Evolutionary conservation across 352 stramenopile genomes (phyloP), one percentile per base, ranked within the genome.

Genomic region (Phytophthora foliorum): DNA sequence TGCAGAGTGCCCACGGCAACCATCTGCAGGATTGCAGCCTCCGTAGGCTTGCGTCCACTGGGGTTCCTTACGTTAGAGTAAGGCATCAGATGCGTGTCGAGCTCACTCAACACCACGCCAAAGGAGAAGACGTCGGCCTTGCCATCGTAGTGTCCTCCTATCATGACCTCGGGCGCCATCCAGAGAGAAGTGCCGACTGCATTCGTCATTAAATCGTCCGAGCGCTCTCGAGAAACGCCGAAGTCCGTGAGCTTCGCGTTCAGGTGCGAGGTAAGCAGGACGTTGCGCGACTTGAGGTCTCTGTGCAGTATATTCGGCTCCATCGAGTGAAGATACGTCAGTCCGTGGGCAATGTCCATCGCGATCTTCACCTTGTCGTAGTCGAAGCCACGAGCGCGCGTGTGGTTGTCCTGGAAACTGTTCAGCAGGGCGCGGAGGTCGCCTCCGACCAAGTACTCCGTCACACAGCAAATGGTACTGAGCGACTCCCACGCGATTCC

Each of bases 281-380:
- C 81, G 63, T 95, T 95, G 41, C 86, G 85, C 29, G 84, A 93
- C 72, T 95, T 95, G 57, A 95, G 75, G 62, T 94, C 86, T 19
- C 88, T 79, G 63, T 95, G 88, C 10, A 86, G 46, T 27, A 82
- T 74, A 13, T 63, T 63, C 2, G 78, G 75, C 45, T 81, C 44
- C 36, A 86, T 67, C 14, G 81, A 86, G 59, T 89, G 81, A 6
- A 89, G 51, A 49, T 89, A 89, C 57, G 74, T 69, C 2, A 89
- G 57, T 6, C 70, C 81, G 21, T 82, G 34, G 1, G 59, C 75
- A 6, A 89, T 68, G 29, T 87, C 67, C 9, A 86, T 55, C 4
- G 81, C 78, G 36, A 89, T 87, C 42, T 72, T 72, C 9, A 89
- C 65, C 68, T 90, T 90, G 39, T 83, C 76, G 11, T 72, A 49